Percentiles rank a stretch among this genome's conserved stretches.
phyloP scores from a whole-genome alignment of 768 basidiomycete species.

The Chiua virens region DNA sequence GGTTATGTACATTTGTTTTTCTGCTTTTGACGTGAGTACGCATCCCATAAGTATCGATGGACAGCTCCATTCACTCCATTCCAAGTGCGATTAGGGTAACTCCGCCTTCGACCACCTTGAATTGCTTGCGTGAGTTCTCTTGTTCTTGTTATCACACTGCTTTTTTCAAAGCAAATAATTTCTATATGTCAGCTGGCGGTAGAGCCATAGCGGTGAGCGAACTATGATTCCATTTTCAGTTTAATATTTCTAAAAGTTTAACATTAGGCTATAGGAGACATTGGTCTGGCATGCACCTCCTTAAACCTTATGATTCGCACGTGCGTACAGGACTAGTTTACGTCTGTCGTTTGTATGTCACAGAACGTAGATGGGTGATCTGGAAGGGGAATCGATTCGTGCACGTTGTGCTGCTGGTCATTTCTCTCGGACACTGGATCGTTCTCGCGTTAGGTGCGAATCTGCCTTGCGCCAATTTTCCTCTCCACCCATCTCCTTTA shows the following conservation, averaged over 20 bases:
- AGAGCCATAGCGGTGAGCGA: slow-evolving; percentile 15
- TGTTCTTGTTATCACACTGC: background rate
- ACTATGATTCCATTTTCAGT: background rate
- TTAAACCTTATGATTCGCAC: slow-evolving; percentile 28
- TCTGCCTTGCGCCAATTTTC: background rate
- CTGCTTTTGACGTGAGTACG: slow-evolving; percentile 19
- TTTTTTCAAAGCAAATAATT: background rate
- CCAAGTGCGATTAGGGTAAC: slow-evolving; percentile 5
- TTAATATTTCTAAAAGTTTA: background rate
- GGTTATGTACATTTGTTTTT: slow-evolving; percentile 12
- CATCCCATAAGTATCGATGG: background rate
- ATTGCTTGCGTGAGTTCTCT: slow-evolving; percentile 23
- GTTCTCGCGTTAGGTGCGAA: slow-evolving; percentile 15
- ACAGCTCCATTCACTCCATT: background rate
- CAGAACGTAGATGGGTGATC: slow-evolving; percentile 24
- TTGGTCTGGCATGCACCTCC: slow-evolving; percentile 3
- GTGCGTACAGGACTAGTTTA: slow-evolving; percentile 9
- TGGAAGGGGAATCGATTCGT: slow-evolving; percentile 22
- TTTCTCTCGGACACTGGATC: slow-evolving; percentile 24
- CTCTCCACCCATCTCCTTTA: background rate
- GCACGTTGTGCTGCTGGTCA: slow-evolving; percentile 9
- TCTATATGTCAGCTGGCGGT: slow-evolving; percentile 2
- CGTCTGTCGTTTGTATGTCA: background rate
- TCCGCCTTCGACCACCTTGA: background rate
- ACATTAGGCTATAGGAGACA: slow-evolving; percentile 7